These are phyloP conservation scores for Sisymbrium irio DNA, from an alignment of 345 rosid genomes.

Conservation along the genomic window DNA sequence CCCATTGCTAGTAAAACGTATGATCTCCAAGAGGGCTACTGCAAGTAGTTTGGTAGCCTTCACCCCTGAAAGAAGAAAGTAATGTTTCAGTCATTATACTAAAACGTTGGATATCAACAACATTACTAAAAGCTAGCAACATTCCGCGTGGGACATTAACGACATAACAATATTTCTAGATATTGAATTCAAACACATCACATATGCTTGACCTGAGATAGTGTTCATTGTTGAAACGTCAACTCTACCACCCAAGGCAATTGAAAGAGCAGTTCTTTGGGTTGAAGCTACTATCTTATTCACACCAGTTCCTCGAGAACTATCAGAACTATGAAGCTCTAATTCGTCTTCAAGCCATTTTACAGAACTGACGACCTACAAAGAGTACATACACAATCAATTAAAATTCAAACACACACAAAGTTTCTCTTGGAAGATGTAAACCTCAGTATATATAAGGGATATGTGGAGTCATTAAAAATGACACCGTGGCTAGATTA, in stretches of 20 bases:
- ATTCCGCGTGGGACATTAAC: constrained; percentile 52
- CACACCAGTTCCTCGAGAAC: constrained; percentile 67
- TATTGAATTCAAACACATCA: not conserved
- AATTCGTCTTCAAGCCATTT: constrained; percentile 97
- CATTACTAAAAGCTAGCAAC: constrained; percentile 44
- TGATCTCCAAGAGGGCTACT: constrained; percentile 77
- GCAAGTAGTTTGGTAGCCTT: constrained; percentile 96
- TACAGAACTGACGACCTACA: constrained; percentile 85
- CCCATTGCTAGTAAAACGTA: constrained; percentile 88
- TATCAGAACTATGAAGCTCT: constrained; percentile 81
- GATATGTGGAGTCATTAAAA: not conserved
- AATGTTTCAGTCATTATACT: constrained; percentile 65
- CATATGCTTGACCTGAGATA: constrained; percentile 53
- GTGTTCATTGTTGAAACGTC: constrained; percentile 74
- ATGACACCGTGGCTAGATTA: not conserved
- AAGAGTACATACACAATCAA: constrained; percentile 10
- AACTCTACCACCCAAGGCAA: constrained; percentile 83
- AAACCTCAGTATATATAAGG: constrained; percentile 4
- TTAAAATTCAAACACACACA: not conserved
- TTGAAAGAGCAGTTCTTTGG: constrained; percentile 77
- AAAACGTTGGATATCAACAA: constrained; percentile 63
- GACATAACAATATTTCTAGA: constrained; percentile 51
- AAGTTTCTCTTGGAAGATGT: not conserved
- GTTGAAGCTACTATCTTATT: constrained; percentile 78
- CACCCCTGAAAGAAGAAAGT: constrained; percentile 51